Conservation (phyloP, 345 rosid genomes). For the Citrus cavaleriei region DNA sequence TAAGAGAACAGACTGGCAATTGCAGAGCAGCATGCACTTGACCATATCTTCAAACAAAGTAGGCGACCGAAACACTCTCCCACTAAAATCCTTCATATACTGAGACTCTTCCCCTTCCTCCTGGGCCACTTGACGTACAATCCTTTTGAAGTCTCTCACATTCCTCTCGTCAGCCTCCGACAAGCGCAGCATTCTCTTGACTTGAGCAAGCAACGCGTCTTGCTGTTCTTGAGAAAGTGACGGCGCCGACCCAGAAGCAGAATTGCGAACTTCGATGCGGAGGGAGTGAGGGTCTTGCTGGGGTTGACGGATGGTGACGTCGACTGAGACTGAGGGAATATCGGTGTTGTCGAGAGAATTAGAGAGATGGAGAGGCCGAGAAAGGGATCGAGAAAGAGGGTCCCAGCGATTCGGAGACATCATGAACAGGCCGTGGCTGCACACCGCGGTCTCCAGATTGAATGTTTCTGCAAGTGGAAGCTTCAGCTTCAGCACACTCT, state of each 20-base stretch:
- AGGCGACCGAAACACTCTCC: slow-evolving; percentile 60
- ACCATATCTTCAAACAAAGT: slow-evolving; percentile 36
- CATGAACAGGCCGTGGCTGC: slow-evolving; percentile 61
- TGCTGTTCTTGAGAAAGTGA: slow-evolving; percentile 25
- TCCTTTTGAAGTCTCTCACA: slow-evolving; percentile 26
- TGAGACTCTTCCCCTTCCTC: background rate
- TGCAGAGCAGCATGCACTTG: no score
- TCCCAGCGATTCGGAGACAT: slow-evolving; percentile 53
- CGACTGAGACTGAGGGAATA: slow-evolving; percentile 1
- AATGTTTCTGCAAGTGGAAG: slow-evolving; percentile 16
- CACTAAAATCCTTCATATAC: slow-evolving; percentile 24
- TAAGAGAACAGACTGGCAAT: slow-evolving; percentile 23
- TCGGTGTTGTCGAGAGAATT: background rate
- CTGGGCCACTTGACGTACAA: slow-evolving; percentile 11
- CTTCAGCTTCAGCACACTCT: slow-evolving; percentile 6
- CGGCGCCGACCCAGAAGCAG: background rate
- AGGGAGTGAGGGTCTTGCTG: slow-evolving; percentile 17
- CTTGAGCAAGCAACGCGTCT: slow-evolving; percentile 31
- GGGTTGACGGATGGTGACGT: slow-evolving; percentile 36
- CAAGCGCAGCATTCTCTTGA: slow-evolving; percentile 47
- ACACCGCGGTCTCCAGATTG: slow-evolving; percentile 42
- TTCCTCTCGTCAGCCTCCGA: slow-evolving; percentile 31
- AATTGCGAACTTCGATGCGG: slow-evolving; percentile 20
- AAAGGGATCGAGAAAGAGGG: slow-evolving; percentile 33
- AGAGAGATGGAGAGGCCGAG: slow-evolving; percentile 40